These are phyloP conservation scores for Phytophthora kernoviae DNA, from an alignment of 352 stramenopile species.

Conservation along the genomic window DNA sequence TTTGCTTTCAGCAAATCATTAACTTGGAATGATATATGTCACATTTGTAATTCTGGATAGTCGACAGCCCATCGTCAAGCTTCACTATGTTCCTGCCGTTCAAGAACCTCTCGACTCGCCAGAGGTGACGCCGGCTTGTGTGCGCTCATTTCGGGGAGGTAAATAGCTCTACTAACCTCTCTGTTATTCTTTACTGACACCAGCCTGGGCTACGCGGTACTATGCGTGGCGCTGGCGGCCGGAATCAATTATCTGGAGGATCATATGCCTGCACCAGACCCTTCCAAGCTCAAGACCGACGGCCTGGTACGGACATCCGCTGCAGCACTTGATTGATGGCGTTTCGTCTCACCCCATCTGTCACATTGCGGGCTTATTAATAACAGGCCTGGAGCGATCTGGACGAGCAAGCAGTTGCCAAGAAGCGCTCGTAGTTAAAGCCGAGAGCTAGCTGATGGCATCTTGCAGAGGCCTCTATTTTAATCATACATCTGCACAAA, in stretches of 20 bases:
- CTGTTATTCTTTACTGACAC: background rate
- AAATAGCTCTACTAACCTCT: background rate
- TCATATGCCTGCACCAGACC: slow-evolving; percentile 50
- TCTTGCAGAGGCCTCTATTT: too few species aligned
- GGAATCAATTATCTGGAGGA: slow-evolving; percentile 79
- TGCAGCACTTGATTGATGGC: background rate
- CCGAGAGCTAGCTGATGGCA: slow-evolving; percentile 5
- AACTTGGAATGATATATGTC: too few species aligned
- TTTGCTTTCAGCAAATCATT: background rate
- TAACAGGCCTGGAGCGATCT: slow-evolving; percentile 71
- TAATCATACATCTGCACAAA: too few species aligned
- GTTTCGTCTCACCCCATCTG: background rate
- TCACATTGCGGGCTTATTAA: slow-evolving; percentile 1
- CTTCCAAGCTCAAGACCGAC: slow-evolving; percentile 41
- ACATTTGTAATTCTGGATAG: too few species aligned
- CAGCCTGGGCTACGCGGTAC: slow-evolving; percentile 62
- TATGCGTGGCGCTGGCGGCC: slow-evolving; percentile 63
- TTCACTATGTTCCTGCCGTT: slow-evolving; percentile 64
- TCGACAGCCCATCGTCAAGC: background rate
- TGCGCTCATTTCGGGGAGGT: background rate
- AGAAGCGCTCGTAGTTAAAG: slow-evolving; percentile 10
- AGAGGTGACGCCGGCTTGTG: slow-evolving; percentile 46
- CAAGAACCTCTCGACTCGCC: slow-evolving; percentile 57
- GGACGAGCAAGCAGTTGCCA: slow-evolving; percentile 42
- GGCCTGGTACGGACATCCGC: slow-evolving; percentile 39